Base-by-base conservation (phyloP, 306 rosid genomes). In the Mucuna pruriens region DNA sequence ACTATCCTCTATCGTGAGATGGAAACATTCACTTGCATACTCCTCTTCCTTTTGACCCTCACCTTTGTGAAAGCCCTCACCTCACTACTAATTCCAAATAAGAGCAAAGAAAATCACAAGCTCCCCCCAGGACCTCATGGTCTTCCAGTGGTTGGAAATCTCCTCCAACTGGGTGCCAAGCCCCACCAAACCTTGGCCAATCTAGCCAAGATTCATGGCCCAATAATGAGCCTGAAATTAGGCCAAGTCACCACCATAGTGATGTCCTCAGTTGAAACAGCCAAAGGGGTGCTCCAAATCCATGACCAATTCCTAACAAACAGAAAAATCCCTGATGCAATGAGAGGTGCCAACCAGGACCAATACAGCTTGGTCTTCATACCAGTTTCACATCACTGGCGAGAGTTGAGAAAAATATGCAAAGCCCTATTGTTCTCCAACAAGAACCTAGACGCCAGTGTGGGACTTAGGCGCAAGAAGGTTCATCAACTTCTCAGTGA, bases 61-160 rank as follows among this genome's bases (percentile, higher is more conserved):
- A 71, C 22, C 60, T 31, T 85, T 16, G 11, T 83, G 54, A 81
- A 61, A 55, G 8, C 25, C 33, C 11, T 83, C 17, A 34, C 40
- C 33, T 71, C 83, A 1, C 26, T 76, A 0, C 15, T 49, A 6
- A 6, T 3, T 20, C 9, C 38, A 15, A 83, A 38, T 0, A 61
- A 42, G 4, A 73, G 16, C 11, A 23, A 29, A 65, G 22, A 22
- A 33, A 60, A 4, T 23, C 34, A 8, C 7, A 79, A 68, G n/a
- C 89, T 85, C 19, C 97, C 92, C 31, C 92, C 97, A 2, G 89
- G 94, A 2, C 94, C 92, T 1, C 9, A 1, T 4, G 90, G 85
- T 0, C 7, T 79, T 6, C 92, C 89, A 0, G 2, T 90, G 0
- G 22, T 92, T 0, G 97, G 95, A 4, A 92, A 90, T 82, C 87